Conservation (phyloP, 257 asterid species). For the Solanum commersonii region DNA sequence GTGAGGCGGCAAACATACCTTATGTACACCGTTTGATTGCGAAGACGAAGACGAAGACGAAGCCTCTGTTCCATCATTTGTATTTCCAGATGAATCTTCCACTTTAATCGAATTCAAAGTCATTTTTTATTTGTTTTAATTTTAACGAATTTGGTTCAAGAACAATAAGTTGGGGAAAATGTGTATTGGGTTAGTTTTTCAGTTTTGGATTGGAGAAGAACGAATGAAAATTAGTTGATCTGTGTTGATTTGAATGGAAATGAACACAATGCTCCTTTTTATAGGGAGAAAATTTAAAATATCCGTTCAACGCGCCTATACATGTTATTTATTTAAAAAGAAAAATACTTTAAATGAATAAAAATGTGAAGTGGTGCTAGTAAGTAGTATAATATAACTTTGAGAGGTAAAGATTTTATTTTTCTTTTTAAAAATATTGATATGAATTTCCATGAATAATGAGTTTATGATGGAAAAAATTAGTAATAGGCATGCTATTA, state of each 20-base stretch:
- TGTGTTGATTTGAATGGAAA: not conserved
- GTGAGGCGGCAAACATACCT: conserved; percentile 59
- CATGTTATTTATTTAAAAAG: not conserved
- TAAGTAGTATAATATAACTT: not conserved
- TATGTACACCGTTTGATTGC: conserved; percentile 35
- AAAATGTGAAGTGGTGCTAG: not conserved
- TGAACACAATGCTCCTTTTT: not conserved
- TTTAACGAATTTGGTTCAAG: not conserved
- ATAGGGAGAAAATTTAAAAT: not conserved
- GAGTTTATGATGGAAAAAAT: not conserved
- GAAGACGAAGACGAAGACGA: not conserved
- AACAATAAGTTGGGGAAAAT: not conserved
- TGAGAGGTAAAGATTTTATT: not conserved
- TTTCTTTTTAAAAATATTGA: too few species aligned
- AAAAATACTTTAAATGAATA: not conserved
- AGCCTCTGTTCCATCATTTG: conserved; percentile 4
- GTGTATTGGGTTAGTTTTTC: not conserved
- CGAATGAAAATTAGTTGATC: not conserved
- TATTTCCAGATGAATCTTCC: conserved; percentile 32
- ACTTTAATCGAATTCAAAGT: conserved; percentile 42
- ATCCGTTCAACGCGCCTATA: not conserved
- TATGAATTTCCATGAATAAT: not conserved
- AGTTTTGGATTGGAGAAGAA: not conserved
- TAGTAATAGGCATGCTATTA: not conserved
- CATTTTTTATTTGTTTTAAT: not conserved